phyloP scores from a whole-genome alignment of 345 rosid genomes.

The Punica granatum region DNA sequence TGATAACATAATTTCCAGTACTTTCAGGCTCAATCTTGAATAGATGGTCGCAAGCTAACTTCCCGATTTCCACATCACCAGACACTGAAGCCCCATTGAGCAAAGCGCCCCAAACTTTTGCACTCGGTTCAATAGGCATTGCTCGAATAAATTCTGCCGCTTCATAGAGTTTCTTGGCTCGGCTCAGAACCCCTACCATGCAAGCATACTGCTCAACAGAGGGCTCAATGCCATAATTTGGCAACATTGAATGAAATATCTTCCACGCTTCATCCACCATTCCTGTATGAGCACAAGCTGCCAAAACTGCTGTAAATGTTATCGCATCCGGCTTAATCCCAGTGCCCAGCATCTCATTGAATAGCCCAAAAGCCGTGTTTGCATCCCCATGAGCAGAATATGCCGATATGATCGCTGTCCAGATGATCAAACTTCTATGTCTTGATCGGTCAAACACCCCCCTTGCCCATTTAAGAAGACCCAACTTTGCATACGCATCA shows the following conservation, averaged over 20 bases:
- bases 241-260: constrained; percentile 48
- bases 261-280: constrained; percentile 47
- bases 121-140: constrained; percentile 66
- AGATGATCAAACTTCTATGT: constrained; percentile 56
- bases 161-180: constrained; percentile 61
- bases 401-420: constrained; percentile 84
- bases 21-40: constrained; percentile 72
- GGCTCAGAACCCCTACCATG: constrained; percentile 68
- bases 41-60: constrained; percentile 46
- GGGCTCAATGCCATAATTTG: constrained; percentile 38
- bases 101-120: constrained; percentile 86
- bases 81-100: constrained; percentile 67
- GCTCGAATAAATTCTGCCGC: constrained; percentile 56
- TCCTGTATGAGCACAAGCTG: constrained; percentile 75
- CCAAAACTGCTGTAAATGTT: constrained; percentile 61
- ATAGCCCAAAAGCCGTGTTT: constrained; percentile 35
- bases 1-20: constrained; percentile 61
- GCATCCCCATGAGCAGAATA: constrained; percentile 73
- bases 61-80: constrained; percentile 60
- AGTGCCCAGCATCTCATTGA: constrained; percentile 44
- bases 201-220: constrained; percentile 80
- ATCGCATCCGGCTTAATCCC: constrained; percentile 63
- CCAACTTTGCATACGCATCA: constrained; percentile 65
- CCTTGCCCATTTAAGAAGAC: constrained; percentile 54
- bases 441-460: constrained; percentile 44